These are phyloP conservation scores for Erysiphe pulchra DNA, from an alignment of 2,329 filamentous ascomycete genomes.

Conservation along the genomic window DNA sequence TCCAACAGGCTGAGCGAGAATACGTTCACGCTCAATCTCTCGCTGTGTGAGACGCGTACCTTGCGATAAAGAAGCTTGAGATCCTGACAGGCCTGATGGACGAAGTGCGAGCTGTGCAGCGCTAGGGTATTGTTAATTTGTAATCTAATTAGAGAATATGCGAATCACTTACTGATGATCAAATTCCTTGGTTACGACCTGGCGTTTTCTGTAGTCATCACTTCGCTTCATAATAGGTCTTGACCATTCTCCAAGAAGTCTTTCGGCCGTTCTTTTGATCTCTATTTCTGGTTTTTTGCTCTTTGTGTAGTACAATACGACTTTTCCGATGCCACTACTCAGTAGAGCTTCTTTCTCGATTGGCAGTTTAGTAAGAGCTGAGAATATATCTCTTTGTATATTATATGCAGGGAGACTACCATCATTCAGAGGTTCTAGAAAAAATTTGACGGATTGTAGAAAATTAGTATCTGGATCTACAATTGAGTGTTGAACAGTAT, in stretches of 20 bases:
- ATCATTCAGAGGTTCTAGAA: slow-evolving; percentile 84
- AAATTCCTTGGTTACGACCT: slow-evolving; percentile 35
- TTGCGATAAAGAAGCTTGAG: slow-evolving; percentile 10
- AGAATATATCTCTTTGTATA: slow-evolving; percentile 86
- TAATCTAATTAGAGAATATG: background rate
- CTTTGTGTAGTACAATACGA: slow-evolving; percentile 90
- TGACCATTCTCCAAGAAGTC: slow-evolving; percentile 86
- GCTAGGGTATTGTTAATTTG: slow-evolving; percentile 6
- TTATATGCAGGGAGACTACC: slow-evolving; percentile 88
- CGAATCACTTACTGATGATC: slow-evolving; percentile 29
- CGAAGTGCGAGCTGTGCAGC: slow-evolving; percentile 13
- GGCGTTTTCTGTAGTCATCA: slow-evolving; percentile 78
- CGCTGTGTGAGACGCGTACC: slow-evolving; percentile 8
- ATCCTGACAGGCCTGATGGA: slow-evolving; percentile 10
- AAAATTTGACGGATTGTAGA: slow-evolving; percentile 83
- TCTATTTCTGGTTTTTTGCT: slow-evolving; percentile 67
- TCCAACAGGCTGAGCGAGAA: slow-evolving; percentile 27
- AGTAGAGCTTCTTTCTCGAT: slow-evolving; percentile 79
- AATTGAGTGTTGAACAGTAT: slow-evolving; percentile 59
- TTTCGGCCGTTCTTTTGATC: slow-evolving; percentile 86
- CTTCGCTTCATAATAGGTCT: slow-evolving; percentile 80
- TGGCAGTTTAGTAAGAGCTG: slow-evolving; percentile 51
- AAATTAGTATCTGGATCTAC: slow-evolving; percentile 91
- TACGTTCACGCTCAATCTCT: slow-evolving; percentile 25
- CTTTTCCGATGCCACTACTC: slow-evolving; percentile 83